Conservation (phyloP, 176 grass and related monocot species). For the Aegilops speltoides region DNA sequence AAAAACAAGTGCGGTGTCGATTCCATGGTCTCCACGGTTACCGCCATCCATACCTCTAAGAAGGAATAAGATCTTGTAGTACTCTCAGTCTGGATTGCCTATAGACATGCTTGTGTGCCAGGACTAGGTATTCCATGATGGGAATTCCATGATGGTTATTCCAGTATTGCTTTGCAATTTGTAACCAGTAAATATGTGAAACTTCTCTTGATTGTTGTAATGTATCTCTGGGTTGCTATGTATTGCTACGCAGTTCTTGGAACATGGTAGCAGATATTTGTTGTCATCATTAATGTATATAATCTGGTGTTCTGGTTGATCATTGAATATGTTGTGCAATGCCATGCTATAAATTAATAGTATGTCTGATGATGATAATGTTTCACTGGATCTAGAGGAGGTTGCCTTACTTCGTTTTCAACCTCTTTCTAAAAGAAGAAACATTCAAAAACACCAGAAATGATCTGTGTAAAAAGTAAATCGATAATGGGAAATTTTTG, state of each 20-base stretch:
- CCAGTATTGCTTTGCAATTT: neutral
- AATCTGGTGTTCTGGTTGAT: neutral
- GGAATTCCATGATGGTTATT: neutral
- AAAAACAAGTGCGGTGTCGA: slow-evolving; percentile 66
- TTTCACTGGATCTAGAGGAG: no score
- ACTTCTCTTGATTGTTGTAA: neutral
- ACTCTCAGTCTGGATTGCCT: neutral
- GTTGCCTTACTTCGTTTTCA: no score
- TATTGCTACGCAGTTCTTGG: neutral
- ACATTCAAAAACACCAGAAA: neutral
- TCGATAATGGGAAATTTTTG: neutral
- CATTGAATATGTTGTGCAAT: neutral
- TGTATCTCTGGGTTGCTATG: neutral
- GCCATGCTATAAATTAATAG: neutral
- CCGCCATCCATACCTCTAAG: slow-evolving; percentile 50
- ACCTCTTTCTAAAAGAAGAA: neutral
- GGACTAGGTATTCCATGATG: neutral
- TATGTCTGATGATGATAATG: no score
- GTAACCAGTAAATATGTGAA: slow-evolving; percentile 16
- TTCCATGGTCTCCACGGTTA: slow-evolving; percentile 78
- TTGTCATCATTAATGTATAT: neutral
- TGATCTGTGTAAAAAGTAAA: neutral
- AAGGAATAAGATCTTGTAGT: slow-evolving; percentile 26
- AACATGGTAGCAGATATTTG: neutral
- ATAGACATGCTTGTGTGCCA: slow-evolving; percentile 19